Base-by-base conservation (phyloP, 176 grass and related monocot genomes). In the Panicum miliaceum region DNA sequence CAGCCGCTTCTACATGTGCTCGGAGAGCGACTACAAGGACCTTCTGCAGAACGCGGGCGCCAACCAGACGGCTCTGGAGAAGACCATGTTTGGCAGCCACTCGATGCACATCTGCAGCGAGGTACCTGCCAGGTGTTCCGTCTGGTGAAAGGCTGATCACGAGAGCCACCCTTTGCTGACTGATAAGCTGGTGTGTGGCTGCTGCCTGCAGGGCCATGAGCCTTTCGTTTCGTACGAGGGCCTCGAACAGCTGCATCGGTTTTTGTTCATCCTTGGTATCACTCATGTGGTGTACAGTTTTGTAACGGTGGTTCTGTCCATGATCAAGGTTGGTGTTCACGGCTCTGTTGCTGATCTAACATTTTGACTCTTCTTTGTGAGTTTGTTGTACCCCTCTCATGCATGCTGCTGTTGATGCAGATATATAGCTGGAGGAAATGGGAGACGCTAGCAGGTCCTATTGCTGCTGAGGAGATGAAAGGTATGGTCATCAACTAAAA, bases 401-500 rank as follows among this genome's bases (percentile, higher is more conserved):
- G 27, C 1, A 46, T 62, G 64, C 84, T 72, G 4, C 47, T 73
- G 0, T 71, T 80, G 48, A 16, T 62, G n/a, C 85, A 98, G 96
- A 98, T 98, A 75, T 98, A 95, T 69, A 93, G 96, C 85, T 95
- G 96, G 96, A 95, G 89, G 72, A 98, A 98, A 60, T 98, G 93
- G 93, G 96, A 98, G 74, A 85, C 82, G 6, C 74, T 95, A 80
- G 89, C 87, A 34, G 85, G 81, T 68, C 82, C 75, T 12, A 53
- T 92, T 15, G 83, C 88, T 79, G 91, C 16, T 68, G 89, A 98
- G 78, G 87, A 95, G 81, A 84, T 98, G 85, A 93, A 95, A 98
- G 93, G 93, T 95, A 82, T 80, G 63, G 6, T 7, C 7, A 37
- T 72, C 59, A 58, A 68, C 36, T 87, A 38, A 85, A 85, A 76